phyloP scores from a whole-genome alignment of 495 filamentous ascomycete genomes.

The Hypoxylon lenormandii region DNA sequence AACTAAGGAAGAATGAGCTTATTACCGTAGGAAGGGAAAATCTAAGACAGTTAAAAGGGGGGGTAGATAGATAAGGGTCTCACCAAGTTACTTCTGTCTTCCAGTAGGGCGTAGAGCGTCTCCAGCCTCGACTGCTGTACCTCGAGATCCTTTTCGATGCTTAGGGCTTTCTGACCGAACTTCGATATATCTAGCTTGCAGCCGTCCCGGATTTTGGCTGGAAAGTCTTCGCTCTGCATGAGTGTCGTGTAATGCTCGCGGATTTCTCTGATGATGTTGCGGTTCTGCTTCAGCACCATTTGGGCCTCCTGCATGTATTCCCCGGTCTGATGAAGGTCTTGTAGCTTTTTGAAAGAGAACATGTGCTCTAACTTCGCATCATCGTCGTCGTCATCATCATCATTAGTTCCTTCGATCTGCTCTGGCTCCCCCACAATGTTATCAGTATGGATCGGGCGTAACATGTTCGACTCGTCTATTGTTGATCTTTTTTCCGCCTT shows the following conservation, averaged over 20 bases:
- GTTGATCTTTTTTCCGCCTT: background rate
- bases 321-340: background rate
- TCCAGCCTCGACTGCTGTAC: background rate
- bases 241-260: background rate
- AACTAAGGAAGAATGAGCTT: slow-evolving; percentile 62
- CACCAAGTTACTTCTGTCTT: slow-evolving; percentile 4
- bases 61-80: no score
- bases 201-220: background rate
- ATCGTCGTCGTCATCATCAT: background rate
- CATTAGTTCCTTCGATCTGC: background rate
- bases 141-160: slow-evolving; percentile 2
- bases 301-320: slow-evolving; percentile 4
- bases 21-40: no score
- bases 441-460: background rate
- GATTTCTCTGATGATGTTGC: background rate
- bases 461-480: background rate
- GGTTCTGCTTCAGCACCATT: background rate
- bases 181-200: background rate
- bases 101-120: background rate
- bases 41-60: no score
- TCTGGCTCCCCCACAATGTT: background rate
- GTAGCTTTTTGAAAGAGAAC: background rate
- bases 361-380: background rate
- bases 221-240: background rate
- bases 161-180: background rate